Percentiles rank a stretch among this genome's conserved stretches.
Evolutionary conservation across 257 asterid genomes (phyloP).

Genomic region (Pogostemon cablin): DNA sequence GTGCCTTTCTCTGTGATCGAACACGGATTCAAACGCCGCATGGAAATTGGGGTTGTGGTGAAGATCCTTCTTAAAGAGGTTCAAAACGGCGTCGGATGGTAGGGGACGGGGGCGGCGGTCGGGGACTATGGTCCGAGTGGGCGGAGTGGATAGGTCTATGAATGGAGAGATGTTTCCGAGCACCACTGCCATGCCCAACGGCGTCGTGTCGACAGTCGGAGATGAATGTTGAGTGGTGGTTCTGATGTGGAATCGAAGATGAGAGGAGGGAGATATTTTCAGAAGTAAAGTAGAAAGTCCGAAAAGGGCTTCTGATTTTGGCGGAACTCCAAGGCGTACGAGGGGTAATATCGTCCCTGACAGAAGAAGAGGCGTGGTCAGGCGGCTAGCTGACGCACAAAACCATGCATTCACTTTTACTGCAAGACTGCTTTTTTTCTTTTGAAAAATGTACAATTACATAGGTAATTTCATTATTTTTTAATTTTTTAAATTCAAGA

Average conservation of each 20-base stretch:
- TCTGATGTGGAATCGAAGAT: constrained; percentile 28
- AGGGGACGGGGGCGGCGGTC: constrained; percentile 40
- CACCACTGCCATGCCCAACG: constrained; percentile 62
- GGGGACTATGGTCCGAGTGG: constrained; percentile 43
- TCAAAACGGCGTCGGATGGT: constrained; percentile 55
- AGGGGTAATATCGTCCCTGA: constrained; percentile 36
- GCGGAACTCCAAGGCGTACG: not conserved
- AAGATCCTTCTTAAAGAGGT: constrained; percentile 56
- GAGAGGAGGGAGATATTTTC: constrained; percentile 46
- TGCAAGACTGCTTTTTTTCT: not conserved
- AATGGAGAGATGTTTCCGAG: constrained; percentile 63
- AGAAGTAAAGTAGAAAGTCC: constrained; percentile 34
- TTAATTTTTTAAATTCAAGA: no score
- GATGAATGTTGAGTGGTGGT: constrained; percentile 13
- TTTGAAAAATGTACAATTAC: no score
- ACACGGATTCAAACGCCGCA: constrained; percentile 52
- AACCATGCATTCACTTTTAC: not conserved
- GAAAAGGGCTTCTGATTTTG: constrained; percentile 30
- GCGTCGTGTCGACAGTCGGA: constrained; percentile 31
- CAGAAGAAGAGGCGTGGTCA: constrained; percentile 31
- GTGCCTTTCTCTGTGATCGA: constrained; percentile 55
- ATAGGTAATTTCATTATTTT: no score
- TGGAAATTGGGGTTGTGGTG: constrained; percentile 40
- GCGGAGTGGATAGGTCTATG: constrained; percentile 62
- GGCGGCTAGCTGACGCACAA: constrained; percentile 21